Evolutionary conservation across 192 early-diverging fungal genomes (phyloP), one percentile per base, ranked within the genome.

Genomic region (Coemansia sp.): DNA sequence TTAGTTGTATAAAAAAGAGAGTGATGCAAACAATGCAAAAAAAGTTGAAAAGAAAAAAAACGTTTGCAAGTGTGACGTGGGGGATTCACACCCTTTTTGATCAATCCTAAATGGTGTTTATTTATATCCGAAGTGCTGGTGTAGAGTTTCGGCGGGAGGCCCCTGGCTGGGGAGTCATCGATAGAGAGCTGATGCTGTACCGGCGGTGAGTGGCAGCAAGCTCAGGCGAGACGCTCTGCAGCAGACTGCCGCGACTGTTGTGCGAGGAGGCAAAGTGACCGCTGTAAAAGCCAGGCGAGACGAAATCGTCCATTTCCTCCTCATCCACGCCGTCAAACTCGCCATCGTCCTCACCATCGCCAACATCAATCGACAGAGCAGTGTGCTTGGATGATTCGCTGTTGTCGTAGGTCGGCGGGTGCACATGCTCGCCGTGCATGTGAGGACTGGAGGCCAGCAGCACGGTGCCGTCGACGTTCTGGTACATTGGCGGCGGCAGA

Each of bases 381-480:
- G 54, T 56, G 21, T 55, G 49, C 16, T 43, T 62, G 30, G 16
- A 3, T 12, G 48, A 50, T 0, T 25, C 48, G 5, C 6, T 25
- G 27, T 25, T n/a, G 6, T 62, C 64, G 47, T 77, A 77, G 1
- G 60, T 27, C 1, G 73, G 73, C 19, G 44, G 58, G 11, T 22
- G 58, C 10, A 16, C 30, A 6, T n/a, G 29, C 1, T 38, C 54
- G 18, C n/a, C 49, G 31, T 29, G 11, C 18, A n/a, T n/a, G n/a
- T n/a, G n/a, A n/a, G 52, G 40, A 4, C 43, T 61, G 4, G 63
- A 35, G 9, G 53, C 62, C 21, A 92, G 67, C 30, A 92, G 67
- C 35, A 88, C 67, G 5, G 89, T 84, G 12, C 79, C 90, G 18
- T 80, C 54, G 56, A 85, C 84, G 35, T 81, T 75, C 11, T 88